A percentile compares a stretch with the other conserved stretches of the same genome.
Evolutionary conservation across 2,329 filamentous ascomycete species (phyloP).

Genomic region (Zymoseptoria tritici): DNA sequence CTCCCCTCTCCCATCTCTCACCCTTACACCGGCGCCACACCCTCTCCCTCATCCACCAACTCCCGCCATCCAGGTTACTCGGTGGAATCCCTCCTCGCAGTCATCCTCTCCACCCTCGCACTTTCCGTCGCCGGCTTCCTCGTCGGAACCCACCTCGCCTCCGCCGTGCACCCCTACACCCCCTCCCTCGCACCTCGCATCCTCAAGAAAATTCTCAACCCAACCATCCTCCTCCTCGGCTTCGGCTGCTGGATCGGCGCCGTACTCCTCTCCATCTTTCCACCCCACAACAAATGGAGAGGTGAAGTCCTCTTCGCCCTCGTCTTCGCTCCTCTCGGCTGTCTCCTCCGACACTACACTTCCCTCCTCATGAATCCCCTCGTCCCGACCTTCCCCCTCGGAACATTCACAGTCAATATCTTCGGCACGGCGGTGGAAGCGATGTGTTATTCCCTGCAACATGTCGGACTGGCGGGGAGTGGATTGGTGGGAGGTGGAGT

Average conservation of each 20-base stretch:
- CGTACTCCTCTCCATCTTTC: conserved; percentile 62
- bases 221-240: conserved; percentile 54
- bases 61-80: conserved; percentile 67
- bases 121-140: conserved; percentile 64
- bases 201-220: conserved; percentile 57
- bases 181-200: conserved; percentile 54
- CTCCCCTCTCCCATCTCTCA: conserved; percentile 48
- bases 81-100: conserved; percentile 70
- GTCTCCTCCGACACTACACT: conserved; percentile 65
- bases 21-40: conserved; percentile 19
- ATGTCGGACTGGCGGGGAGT: conserved; percentile 38
- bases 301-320: conserved; percentile 67
- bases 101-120: conserved; percentile 64
- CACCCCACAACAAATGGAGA: conserved; percentile 68
- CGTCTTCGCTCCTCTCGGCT: conserved; percentile 76
- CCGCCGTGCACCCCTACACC: conserved; percentile 49
- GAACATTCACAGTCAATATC: conserved; percentile 78
- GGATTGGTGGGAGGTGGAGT: conserved; percentile 34
- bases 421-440: conserved; percentile 67
- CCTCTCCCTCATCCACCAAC: conserved; percentile 24
- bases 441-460: conserved; percentile 72
- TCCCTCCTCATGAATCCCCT: conserved; percentile 64
- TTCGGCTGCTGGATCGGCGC: conserved; percentile 72
- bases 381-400: conserved; percentile 64
- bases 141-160: conserved; percentile 67